Percentiles rank a stretch among this genome's conserved stretches.
Evolutionary conservation across 2,329 filamentous ascomycete genomes (phyloP).

Genomic region (Fusarium lyarnte): DNA sequence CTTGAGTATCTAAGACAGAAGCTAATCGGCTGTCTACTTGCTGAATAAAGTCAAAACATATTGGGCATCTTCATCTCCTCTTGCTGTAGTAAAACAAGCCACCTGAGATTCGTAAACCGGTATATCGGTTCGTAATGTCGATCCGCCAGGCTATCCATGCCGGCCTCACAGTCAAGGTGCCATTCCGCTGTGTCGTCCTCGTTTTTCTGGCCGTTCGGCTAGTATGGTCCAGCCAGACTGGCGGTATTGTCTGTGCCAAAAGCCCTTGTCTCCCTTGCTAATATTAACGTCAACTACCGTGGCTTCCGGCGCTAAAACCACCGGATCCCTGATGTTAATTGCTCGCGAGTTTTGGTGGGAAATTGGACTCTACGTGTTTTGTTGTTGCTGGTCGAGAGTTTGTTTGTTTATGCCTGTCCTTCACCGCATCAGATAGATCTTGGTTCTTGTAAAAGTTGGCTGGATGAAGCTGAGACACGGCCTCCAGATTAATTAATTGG

Average conservation of each 20-base stretch:
- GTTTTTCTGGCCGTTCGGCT: slow-evolving; percentile 17
- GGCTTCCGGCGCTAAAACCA: slow-evolving; percentile 21
- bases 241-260: slow-evolving; percentile 15
- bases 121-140: slow-evolving; percentile 14
- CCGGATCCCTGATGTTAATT: neutral
- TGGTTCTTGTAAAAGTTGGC: slow-evolving; percentile 22
- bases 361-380: slow-evolving; percentile 3
- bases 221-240: slow-evolving; percentile 31
- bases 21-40: slow-evolving; percentile 5
- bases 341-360: slow-evolving; percentile 10
- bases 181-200: slow-evolving; percentile 31
- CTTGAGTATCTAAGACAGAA: slow-evolving; percentile 4
- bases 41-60: slow-evolving; percentile 29
- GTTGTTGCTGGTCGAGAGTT: neutral
- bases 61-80: slow-evolving; percentile 21
- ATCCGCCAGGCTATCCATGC: slow-evolving; percentile 33
- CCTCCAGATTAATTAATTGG: neutral
- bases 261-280: slow-evolving; percentile 20
- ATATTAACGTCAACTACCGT: slow-evolving; percentile 34
- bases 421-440: slow-evolving; percentile 10
- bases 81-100: slow-evolving; percentile 5
- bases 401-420: neutral
- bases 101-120: slow-evolving; percentile 3
- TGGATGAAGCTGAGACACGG: slow-evolving; percentile 26
- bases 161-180: slow-evolving; percentile 29